Percentiles rank a stretch among this genome's conserved stretches.
Conservation (phyloP, 305 asterid species). For the Fraxinus angustifolia region DNA sequence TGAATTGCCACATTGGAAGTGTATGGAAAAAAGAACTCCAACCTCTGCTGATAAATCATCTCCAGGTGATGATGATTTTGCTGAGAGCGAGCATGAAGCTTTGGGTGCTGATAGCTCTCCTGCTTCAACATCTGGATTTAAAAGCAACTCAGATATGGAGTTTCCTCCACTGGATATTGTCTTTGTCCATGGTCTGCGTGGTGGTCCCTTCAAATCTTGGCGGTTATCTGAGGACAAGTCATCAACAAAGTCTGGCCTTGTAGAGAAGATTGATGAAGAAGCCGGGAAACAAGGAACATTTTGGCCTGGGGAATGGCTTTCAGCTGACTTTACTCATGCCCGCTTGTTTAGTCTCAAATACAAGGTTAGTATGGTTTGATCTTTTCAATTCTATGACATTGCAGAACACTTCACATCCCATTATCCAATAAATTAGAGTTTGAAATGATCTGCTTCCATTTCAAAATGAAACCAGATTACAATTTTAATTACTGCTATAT, state of each 20-base stretch:
- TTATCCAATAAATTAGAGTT: background rate
- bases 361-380: conserved; percentile 52
- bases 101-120: conserved; percentile 33
- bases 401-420: conserved; percentile 8
- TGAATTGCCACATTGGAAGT: conserved; percentile 86
- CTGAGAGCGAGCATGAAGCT: conserved; percentile 34
- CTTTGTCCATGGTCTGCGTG: conserved; percentile 94
- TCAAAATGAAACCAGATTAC: background rate
- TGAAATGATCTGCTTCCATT: background rate
- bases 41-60: conserved; percentile 34
- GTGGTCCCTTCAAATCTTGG: conserved; percentile 98
- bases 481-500: background rate
- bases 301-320: conserved; percentile 99
- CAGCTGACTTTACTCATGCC: conserved; percentile 89
- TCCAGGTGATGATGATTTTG: conserved; percentile 36
- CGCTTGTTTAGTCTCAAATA: conserved; percentile 85
- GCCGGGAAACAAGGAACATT: conserved; percentile 95
- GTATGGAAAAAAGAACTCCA: conserved; percentile 36
- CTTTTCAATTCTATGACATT: background rate
- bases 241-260: conserved; percentile 96
- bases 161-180: conserved; percentile 76
- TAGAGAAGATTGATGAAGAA: conserved; percentile 97
- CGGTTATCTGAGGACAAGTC: conserved; percentile 93
- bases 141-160: conserved; percentile 43
- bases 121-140: conserved; percentile 54